Percentiles rank a stretch among this genome's conserved stretches.
Conservation (phyloP, 179 eudicot species). For the Nepenthes alata region DNA sequence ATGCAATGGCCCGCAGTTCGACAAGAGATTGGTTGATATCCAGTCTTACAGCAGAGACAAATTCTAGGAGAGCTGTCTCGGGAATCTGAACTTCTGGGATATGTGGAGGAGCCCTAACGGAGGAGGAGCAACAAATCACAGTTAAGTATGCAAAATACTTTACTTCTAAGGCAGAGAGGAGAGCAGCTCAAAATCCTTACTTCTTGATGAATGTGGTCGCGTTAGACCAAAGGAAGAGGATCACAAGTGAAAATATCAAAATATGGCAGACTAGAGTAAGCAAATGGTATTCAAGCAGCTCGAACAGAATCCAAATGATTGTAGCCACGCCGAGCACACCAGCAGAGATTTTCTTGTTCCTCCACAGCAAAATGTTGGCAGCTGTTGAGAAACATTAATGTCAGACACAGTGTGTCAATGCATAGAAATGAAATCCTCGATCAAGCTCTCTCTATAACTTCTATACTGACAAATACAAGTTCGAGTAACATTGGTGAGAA, state of each 20-base stretch:
- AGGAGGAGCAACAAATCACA: not conserved
- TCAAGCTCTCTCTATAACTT: no score
- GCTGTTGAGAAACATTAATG: slow-evolving; percentile 24
- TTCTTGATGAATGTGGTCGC: slow-evolving; percentile 52
- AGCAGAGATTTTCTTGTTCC: slow-evolving; percentile 66
- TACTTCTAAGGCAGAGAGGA: not conserved
- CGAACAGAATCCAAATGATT: slow-evolving; percentile 71
- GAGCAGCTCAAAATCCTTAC: slow-evolving; percentile 16
- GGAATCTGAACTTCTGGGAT: slow-evolving; percentile 53
- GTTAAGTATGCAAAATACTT: not conserved
- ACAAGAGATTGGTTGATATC: slow-evolving; percentile 35
- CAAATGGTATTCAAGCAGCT: slow-evolving; percentile 54
- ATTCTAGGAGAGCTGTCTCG: slow-evolving; percentile 30
- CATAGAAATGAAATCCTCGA: not conserved
- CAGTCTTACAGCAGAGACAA: slow-evolving; percentile 34
- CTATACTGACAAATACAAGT: no score
- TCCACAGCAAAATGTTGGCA: slow-evolving; percentile 69
- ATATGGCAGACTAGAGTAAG: slow-evolving; percentile 57
- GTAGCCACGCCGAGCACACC: slow-evolving; percentile 48
- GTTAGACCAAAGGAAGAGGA: slow-evolving; percentile 71
- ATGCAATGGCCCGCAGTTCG: slow-evolving; percentile 39
- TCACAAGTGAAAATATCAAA: slow-evolving; percentile 43
- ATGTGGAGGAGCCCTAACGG: slow-evolving; percentile 39
- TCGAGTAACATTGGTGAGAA: no score
- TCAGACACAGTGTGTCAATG: not conserved